Conservation (phyloP, 1,284 basidiomycete species). For the Ceratobasidium sp. region DNA sequence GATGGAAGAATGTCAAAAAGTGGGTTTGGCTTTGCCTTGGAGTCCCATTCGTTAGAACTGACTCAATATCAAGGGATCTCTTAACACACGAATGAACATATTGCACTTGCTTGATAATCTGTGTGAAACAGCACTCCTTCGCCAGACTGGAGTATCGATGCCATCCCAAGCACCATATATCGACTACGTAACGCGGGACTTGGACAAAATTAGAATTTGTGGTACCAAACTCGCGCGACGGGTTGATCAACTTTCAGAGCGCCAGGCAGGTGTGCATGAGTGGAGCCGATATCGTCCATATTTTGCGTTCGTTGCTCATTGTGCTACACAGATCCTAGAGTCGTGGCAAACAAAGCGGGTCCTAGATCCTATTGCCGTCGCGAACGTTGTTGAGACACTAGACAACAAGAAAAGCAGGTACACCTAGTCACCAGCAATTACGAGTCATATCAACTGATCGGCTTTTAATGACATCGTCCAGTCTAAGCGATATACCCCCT, state of each 20-base stretch:
- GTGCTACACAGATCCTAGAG: slow-evolving; percentile 71
- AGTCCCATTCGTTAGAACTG: background rate
- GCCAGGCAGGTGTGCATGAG: slow-evolving; percentile 76
- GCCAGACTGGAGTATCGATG: slow-evolving; percentile 34
- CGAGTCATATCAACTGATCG: too few relatives aligned
- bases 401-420: slow-evolving; percentile 47
- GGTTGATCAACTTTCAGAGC: slow-evolving; percentile 83
- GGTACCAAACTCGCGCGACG: slow-evolving; percentile 81
- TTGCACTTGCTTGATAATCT: slow-evolving; percentile 90
- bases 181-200: slow-evolving; percentile 74
- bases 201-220: slow-evolving; percentile 79
- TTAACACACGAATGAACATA: slow-evolving; percentile 92
- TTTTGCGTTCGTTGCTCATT: background rate
- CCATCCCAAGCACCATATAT: slow-evolving; percentile 63
- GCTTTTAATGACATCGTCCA: too few relatives aligned
- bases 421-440: too few relatives aligned
- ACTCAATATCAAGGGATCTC: slow-evolving; percentile 65
- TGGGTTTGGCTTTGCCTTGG: slow-evolving; percentile 45
- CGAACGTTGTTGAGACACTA: slow-evolving; percentile 59
- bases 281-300: background rate
- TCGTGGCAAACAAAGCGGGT: slow-evolving; percentile 88
- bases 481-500: slow-evolving; percentile 43
- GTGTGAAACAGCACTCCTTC: slow-evolving; percentile 74
- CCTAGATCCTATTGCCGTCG: slow-evolving; percentile 76
- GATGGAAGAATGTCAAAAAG: slow-evolving; percentile 87